Conservation (phyloP, 495 filamentous ascomycete species). For the Penicillium macrosclerotiorum region DNA sequence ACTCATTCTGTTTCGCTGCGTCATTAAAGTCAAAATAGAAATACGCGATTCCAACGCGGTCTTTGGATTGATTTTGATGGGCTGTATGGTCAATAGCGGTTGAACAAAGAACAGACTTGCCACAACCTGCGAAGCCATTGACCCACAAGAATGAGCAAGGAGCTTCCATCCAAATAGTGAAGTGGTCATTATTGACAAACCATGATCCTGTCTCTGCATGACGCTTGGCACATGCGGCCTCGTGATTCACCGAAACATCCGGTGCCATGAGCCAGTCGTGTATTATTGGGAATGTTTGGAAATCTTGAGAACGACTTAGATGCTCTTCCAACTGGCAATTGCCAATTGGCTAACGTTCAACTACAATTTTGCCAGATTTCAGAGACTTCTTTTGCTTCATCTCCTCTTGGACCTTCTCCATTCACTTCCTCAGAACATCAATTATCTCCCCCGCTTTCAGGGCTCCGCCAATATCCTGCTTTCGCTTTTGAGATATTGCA, state of each 20-base stretch:
- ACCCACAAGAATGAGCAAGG: neutral
- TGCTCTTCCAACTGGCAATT: no score
- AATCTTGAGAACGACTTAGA: no score
- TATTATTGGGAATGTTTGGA: no score
- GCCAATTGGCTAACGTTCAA: no score
- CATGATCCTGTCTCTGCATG: constrained; percentile 29
- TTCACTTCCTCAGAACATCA: no score
- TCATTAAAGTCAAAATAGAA: neutral
- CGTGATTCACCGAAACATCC: constrained; percentile 29
- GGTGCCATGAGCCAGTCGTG: no score
- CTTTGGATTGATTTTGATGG: neutral
- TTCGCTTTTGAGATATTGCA: no score
- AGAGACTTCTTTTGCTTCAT: no score
- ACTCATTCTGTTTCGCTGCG: neutral
- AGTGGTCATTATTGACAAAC: constrained; percentile 13
- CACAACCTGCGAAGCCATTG: neutral
- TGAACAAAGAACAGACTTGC: neutral
- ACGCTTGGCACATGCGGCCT: constrained; percentile 21
- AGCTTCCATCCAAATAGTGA: neutral
- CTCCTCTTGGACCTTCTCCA: no score
- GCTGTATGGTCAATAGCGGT: neutral
- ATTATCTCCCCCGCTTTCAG: no score
- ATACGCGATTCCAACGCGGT: neutral
- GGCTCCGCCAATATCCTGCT: no score
- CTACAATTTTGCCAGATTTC: no score